A percentile compares a stretch with the other conserved stretches of the same genome.
phyloP scores from a whole-genome alignment of 345 rosid genomes.

The Pseudoturritis turrita region DNA sequence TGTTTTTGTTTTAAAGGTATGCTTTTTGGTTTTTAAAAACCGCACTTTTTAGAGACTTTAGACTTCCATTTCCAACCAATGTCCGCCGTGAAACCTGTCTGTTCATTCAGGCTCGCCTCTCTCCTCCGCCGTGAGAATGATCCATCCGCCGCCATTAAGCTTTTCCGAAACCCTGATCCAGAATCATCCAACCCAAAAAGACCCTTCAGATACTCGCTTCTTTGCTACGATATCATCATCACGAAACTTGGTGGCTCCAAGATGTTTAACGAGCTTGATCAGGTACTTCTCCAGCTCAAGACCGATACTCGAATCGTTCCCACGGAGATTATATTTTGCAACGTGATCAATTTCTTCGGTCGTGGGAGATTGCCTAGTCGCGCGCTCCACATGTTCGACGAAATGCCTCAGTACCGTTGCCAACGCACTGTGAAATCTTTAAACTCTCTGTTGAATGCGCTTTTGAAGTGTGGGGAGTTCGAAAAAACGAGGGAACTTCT shows the following conservation, averaged over 20 bases:
- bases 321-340: slow-evolving; percentile 59
- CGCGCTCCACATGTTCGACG: slow-evolving; percentile 59
- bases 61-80: not conserved
- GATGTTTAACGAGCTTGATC: slow-evolving; percentile 64
- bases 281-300: slow-evolving; percentile 56
- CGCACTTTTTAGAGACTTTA: not conserved
- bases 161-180: slow-evolving; percentile 50
- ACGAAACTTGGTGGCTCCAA: slow-evolving; percentile 74
- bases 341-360: slow-evolving; percentile 50
- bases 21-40: no score
- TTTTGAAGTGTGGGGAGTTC: slow-evolving; percentile 40
- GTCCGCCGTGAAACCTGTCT: slow-evolving; percentile 36
- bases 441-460: slow-evolving; percentile 54
- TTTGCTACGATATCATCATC: slow-evolving; percentile 71
- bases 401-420: slow-evolving; percentile 60
- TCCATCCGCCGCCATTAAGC: slow-evolving; percentile 55
- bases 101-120: slow-evolving; percentile 61
- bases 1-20: no score
- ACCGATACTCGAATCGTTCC: slow-evolving; percentile 44
- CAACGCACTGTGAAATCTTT: slow-evolving; percentile 49
- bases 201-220: slow-evolving; percentile 52
- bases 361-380: slow-evolving; percentile 42
- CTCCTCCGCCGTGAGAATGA: slow-evolving; percentile 66
- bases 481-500: slow-evolving; percentile 41
- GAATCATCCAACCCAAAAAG: not conserved